Conservation (phyloP, 352 stramenopile genomes). For the Phytophthora megakarya region DNA sequence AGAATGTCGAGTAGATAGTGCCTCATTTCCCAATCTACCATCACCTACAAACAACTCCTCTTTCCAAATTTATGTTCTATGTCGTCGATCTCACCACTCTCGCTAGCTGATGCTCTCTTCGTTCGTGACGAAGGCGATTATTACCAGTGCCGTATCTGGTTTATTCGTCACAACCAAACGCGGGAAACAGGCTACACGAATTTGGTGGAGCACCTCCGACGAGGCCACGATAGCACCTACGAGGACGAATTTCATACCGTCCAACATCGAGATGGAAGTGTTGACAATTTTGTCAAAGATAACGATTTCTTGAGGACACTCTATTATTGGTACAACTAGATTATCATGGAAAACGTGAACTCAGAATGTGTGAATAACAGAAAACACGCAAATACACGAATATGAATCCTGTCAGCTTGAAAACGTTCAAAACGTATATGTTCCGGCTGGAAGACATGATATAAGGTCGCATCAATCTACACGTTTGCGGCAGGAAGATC, state of each 20-base stretch:
- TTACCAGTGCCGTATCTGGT: constrained; percentile 14
- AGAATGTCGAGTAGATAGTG: no score
- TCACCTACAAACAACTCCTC: no score
- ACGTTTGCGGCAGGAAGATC: background rate
- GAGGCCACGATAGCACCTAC: background rate
- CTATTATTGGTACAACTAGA: constrained; percentile 25
- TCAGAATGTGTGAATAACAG: constrained; percentile 22
- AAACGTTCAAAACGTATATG: no score
- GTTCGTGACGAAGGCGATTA: constrained; percentile 10
- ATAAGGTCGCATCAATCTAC: background rate
- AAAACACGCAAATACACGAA: background rate
- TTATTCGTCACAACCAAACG: constrained; percentile 9
- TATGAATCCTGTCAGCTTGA: no score
- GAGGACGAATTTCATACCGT: constrained; percentile 11
- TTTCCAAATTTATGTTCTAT: background rate
- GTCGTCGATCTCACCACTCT: background rate
- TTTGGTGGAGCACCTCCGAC: constrained; percentile 5
- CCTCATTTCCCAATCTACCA: no score
- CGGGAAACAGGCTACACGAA: constrained; percentile 11
- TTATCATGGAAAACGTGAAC: constrained; percentile 21
- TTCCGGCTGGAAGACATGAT: no score
- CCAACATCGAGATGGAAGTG: constrained; percentile 6
- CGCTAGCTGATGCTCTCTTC: constrained; percentile 2
- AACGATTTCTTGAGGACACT: constrained; percentile 10
- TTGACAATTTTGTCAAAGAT: constrained; percentile 6